Evolutionary conservation across 2,329 filamentous ascomycete species (phyloP).

Genomic region (Teratosphaeria gauchensis): DNA sequence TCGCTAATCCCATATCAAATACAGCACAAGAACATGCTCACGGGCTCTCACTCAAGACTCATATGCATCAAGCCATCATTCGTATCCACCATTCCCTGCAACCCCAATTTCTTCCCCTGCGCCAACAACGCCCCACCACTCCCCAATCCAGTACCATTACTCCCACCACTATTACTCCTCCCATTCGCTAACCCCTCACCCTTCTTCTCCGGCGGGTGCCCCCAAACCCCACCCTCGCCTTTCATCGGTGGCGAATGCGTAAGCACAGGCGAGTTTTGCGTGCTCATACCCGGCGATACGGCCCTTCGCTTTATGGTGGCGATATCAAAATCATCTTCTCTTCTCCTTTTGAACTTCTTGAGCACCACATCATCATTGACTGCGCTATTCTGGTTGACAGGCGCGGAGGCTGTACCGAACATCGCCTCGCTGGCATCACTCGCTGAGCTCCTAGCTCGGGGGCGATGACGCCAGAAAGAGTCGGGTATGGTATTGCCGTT

Average conservation of each 20-base stretch:
- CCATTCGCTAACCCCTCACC: not conserved
- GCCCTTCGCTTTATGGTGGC: conserved; percentile 82
- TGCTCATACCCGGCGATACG: conserved; percentile 83
- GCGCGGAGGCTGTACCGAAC: conserved; percentile 5
- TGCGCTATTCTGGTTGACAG: conserved; percentile 6
- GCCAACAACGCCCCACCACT: conserved; percentile 8
- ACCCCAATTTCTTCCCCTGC: conserved; percentile 53
- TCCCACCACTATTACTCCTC: conserved; percentile 7
- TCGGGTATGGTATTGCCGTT: conserved; percentile 7
- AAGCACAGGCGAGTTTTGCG: conserved; percentile 79
- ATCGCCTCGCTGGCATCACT: conserved; percentile 25
- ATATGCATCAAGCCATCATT: conserved; percentile 93
- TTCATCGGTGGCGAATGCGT: conserved; percentile 67
- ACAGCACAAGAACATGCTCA: not conserved
- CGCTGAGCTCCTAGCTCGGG: conserved; percentile 22
- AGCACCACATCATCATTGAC: conserved; percentile 26
- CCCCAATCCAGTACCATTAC: conserved; percentile 1
- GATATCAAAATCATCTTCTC: conserved; percentile 85
- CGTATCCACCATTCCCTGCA: conserved; percentile 94
- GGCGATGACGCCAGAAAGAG: conserved; percentile 16
- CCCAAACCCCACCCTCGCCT: conserved; percentile 64
- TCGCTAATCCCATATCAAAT: not conserved
- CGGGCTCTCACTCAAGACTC: conserved; percentile 68
- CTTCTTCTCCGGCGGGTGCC: conserved; percentile 45
- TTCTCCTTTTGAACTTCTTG: conserved; percentile 55